Evolutionary conservation across 2,329 filamentous ascomycete species (phyloP), one percentile per base, ranked within the genome.

Genomic region (Ceratocystis huliohia): DNA sequence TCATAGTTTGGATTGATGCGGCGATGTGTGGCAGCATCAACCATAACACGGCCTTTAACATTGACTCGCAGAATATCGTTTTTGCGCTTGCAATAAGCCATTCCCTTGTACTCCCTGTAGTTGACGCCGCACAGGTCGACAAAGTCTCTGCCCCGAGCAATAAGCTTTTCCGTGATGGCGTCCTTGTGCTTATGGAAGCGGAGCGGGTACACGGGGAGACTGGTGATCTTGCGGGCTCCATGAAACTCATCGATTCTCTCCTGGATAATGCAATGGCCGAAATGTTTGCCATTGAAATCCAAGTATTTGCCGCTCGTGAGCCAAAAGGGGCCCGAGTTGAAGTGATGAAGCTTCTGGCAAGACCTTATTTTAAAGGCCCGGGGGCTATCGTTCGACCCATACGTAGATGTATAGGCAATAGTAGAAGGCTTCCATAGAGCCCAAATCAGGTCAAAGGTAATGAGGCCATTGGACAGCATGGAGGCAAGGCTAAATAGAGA

Each of bases 361-460:
- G 86, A 82, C 68, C 93, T 89, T 1, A 93, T 85, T 73, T 89
- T 91, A 81, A 95, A 93, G 8, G 88, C 88, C 17, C 89, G 84
- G 1, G 90, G 88, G 71, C 94, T 86, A 48, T 93, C 88, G 15
- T 80, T 77, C 45, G 84, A 85, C 2, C 88, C 88, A 69, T 96
- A 96, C 0, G 89, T 93, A 0, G 84, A 83, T 0, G 87, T 84
- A 73, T 88, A 93, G 0, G 85, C 87, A 22, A 96, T 82, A 0
- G 89, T 91, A 71, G 91, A 89, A 0, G 91, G 91, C 72, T 94
- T 95, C 82, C 88, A 95, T 2, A 96, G 77, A 0, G 91, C 90
- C 91, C 91, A 96, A 0, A 95, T 78, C 1, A 95, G 81, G 67
- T 96, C 90, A 71, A 92, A 96, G 0, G 90, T 95, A 73, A 96